Conservation (phyloP, 768 basidiomycete species). For the Mycena vulgaris region DNA sequence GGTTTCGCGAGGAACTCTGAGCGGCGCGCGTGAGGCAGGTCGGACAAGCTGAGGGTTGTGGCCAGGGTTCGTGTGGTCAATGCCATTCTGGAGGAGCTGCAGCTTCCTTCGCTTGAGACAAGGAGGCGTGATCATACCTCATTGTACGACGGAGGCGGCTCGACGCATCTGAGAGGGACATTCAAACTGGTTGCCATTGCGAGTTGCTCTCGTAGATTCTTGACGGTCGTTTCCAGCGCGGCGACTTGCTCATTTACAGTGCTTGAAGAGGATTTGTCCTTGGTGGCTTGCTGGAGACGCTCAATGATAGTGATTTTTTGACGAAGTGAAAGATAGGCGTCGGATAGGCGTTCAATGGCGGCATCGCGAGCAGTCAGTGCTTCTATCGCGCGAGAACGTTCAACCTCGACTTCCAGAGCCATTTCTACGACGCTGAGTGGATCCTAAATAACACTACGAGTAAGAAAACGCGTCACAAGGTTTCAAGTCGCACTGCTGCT, state of each 20-base stretch:
- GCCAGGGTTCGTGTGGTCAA: slow-evolving; percentile 33
- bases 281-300: slow-evolving; percentile 60
- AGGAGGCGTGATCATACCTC: slow-evolving; percentile 31
- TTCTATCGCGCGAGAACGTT: slow-evolving; percentile 67
- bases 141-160: slow-evolving; percentile 52
- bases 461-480: neutral
- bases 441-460: slow-evolving; percentile 55
- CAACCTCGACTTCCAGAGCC: slow-evolving; percentile 69
- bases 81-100: slow-evolving; percentile 32
- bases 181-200: slow-evolving; percentile 47
- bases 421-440: slow-evolving; percentile 66
- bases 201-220: slow-evolving; percentile 56
- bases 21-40: slow-evolving; percentile 23
- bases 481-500: neutral
- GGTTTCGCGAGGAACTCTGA: slow-evolving; percentile 27
- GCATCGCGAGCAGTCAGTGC: slow-evolving; percentile 76
- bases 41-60: slow-evolving; percentile 29
- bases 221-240: slow-evolving; percentile 54
- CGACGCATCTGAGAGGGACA: slow-evolving; percentile 41
- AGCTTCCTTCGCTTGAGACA: neutral
- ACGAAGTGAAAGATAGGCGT: slow-evolving; percentile 73
- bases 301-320: slow-evolving; percentile 71
- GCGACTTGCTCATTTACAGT: slow-evolving; percentile 56
- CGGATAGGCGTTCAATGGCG: slow-evolving; percentile 69
- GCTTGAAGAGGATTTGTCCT: slow-evolving; percentile 40